Base-by-base conservation (phyloP, 116 monocot genomes). In the Dioscorea cayenensis region DNA sequence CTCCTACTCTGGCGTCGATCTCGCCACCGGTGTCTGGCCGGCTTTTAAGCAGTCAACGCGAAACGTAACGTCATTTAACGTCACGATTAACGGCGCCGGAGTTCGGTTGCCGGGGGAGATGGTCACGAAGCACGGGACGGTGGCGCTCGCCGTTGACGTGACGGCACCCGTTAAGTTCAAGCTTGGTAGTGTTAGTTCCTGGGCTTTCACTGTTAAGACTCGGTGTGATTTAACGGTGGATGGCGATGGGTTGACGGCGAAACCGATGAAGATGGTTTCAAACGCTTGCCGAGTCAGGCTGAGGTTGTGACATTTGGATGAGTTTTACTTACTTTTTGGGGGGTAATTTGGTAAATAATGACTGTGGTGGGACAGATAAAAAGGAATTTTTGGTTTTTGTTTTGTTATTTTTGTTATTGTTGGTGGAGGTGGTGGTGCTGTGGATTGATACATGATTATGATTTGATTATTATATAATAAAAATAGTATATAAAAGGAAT, bases 131-230 rank as follows among this genome's bases (percentile, higher is more conserved):
- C 73, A 51, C 65, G n/a, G 11, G 18, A 23, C 17, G 71, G 86
- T 86, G 65, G 78, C 83, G 22, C 28, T 89, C 43, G 27, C 25
- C 58, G 21, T 89, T 37, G 52, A 66, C 38, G 49, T 72, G 32
- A 79, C 23, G 36, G 81, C 81, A 2, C 89, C 89, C 22, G 86
- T 77, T 11, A 78, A 70, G 81, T 19, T 74, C 50, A 74, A 75
- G 79, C 14, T 83, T 12, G 85, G 83, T 17, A 28, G 20, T 8
- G 49, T 78, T 1, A 76, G 58, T 38, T 76, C 73, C 16, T 89
- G 89, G 89, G 74, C 77, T 21, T 28, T 83, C 51, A 63, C 66
- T 10, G 80, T 78, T 14, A 83, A 83, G 71, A 68, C 71, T 7
- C 28, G 60, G 6, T 90, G 86, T 69, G 79, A 74, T 11, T 63